Base-by-base conservation (phyloP, 1,139 yeast species). In the Groenewaldozyma sp. region DNA sequence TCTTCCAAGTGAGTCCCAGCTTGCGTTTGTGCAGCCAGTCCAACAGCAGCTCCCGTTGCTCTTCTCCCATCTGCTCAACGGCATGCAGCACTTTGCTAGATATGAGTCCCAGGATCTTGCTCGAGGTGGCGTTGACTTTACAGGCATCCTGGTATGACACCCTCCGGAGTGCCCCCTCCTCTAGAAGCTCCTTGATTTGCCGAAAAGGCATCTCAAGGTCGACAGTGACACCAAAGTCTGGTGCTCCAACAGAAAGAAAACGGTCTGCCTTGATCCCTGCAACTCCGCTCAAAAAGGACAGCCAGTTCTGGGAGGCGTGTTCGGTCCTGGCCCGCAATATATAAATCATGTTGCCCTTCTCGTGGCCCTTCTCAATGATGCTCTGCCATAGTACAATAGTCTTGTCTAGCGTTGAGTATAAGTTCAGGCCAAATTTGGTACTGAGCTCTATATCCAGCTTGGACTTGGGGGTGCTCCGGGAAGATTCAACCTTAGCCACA, bases 391-490 rank as follows among this genome's bases (percentile, higher is more conserved):
- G 56, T 14, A 76, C 73, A 14, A 86, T 63, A 0, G 91, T 71
- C 51, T 82, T 79, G 53, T 87, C 95, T 34, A 79, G 60, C 1
- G 72, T 58, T 35, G 82, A 82, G 52, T 79, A 82, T 35, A 83
- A 66, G 20, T 63, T 68, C 3, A 79, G 74, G 1, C 54, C 51
- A 10, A 68, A 56, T 22, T 55, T 50, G 24, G 52, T 48, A 1
- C 49, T 51, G 4, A 56, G 42, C 6, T 40, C 34, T 4, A 54
- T 43, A 32, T 52, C 54, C 18, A 51, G 41, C 24, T 47, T 48
- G 9, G 58, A 52, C n/a, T 44, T 50, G 2, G 48, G 42, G 2
- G 55, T 61, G 0, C 67, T 65, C 19, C 53, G 50, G 24, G 52
- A 52, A 22, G 50, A 48, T 21, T 60, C 58, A 4, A 53, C 47